Base-by-base conservation (phyloP, 2,329 filamentous ascomycete species). In the Nemania abortiva region DNA sequence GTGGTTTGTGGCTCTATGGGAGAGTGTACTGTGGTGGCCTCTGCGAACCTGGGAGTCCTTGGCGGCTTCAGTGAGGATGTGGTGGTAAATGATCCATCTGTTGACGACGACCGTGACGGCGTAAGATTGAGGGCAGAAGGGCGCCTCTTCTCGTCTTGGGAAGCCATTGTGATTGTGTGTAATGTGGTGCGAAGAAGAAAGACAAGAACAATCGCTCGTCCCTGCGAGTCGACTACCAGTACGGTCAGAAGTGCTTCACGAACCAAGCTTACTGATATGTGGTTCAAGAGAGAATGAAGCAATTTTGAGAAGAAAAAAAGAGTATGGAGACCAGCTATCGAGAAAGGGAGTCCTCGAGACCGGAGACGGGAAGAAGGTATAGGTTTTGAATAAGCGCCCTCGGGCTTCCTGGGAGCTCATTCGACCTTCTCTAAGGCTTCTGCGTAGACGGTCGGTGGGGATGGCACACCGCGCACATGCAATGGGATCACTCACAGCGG, bases 11-110 rank as follows among this genome's bases (percentile, higher is more conserved):
- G 82, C 83, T 94, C 91, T 76, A 94, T 84, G 50, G 92, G 92
- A 55, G 92, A 95, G 83, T 94, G 85, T 60, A 95, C 90, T 31
- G 91, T 88, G 34, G 92, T 95, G 53, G 92, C 92, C 84, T 95
- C 92, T 64, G 91, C 91, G 77, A 95, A 95, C 77, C 92, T 90
- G 75, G 92, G 91, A 74, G 91, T 91, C 77, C 92, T 88, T 70
- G 91, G 91, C 47, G 88, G 84, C 82, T 92, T 92, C 72, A 89
- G 82, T 18, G 88, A 89, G 53, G 83, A 85, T 72, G 83, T 82
- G 66, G 86, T 86, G 31, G 86, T 87, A 47, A 82, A 83, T 15
- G 86, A 88, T 60, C 82, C 81, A 54, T 83, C 83, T 5, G 87
- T 85, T 29, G 80, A 82, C 20, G 80, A 82, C 60, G 85, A 83